phyloP scores from a whole-genome alignment of 2,329 filamentous ascomycete genomes.

The Malbranchea zuffiana region DNA sequence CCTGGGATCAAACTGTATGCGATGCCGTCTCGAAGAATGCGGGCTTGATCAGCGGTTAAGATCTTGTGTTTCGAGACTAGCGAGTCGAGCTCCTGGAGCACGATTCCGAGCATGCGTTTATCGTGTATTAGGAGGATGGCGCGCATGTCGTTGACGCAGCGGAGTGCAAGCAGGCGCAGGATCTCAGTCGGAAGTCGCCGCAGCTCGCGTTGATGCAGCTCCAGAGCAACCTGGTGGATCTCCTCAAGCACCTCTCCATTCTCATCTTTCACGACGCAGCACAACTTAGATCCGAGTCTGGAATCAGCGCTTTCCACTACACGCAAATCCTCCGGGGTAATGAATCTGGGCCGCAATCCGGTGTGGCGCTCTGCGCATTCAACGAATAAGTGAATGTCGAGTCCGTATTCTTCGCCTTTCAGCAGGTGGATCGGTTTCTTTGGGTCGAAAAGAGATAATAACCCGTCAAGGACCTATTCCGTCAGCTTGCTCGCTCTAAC shows the following conservation, averaged over 20 bases:
- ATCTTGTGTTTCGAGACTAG: conserved; percentile 16
- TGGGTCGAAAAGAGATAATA: conserved; percentile 25
- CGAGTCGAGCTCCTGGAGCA: conserved; percentile 20
- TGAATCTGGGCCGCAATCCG: conserved; percentile 25
- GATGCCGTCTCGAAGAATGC: conserved; percentile 17
- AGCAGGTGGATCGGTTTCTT: conserved; percentile 28
- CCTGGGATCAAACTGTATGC: conserved; percentile 20
- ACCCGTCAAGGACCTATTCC: conserved; percentile 23
- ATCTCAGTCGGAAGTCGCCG: conserved; percentile 17
- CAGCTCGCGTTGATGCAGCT: conserved; percentile 25
- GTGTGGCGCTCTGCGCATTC: conserved; percentile 21
- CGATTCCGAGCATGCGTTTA: conserved; percentile 26
- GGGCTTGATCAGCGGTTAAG: conserved; percentile 16
- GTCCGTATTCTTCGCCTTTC: conserved; percentile 30
- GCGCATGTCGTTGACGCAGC: conserved; percentile 27
- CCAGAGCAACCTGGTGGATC: conserved; percentile 21
- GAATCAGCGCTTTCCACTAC: conserved; percentile 21
- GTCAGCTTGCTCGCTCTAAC: no score
- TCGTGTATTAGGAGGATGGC: conserved; percentile 24
- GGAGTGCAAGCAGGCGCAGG: conserved; percentile 18
- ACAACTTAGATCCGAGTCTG: conserved; percentile 23
- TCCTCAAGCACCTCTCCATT: conserved; percentile 17
- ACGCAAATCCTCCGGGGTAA: conserved; percentile 27
- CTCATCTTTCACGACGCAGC: conserved; percentile 17
- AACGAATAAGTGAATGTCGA: conserved; percentile 34